A percentile compares a stretch with the other conserved stretches of the same genome.
Evolutionary conservation across 1,284 basidiomycete species (phyloP).

Genomic region (Pseudomicrostroma phylloplanum): DNA sequence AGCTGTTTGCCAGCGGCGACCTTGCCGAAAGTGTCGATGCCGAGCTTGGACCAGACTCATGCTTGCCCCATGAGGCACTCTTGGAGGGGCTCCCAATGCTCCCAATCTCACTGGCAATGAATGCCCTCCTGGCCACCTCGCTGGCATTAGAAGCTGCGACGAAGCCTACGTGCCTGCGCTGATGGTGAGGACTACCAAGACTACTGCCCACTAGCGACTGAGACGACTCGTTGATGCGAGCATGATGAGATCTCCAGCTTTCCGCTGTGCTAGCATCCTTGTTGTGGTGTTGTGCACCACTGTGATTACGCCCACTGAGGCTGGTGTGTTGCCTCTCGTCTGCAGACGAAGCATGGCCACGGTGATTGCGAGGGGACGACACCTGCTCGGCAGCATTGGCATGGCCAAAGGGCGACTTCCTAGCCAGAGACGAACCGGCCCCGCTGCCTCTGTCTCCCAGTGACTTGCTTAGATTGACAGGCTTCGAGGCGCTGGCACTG

Average conservation of each 20-base stretch:
- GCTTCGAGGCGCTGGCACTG: background rate
- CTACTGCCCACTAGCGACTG: background rate
- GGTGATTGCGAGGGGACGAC: background rate
- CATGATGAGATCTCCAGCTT: background rate
- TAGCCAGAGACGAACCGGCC: background rate
- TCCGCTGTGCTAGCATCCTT: background rate
- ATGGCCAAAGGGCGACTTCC: background rate
- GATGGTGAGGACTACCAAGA: background rate
- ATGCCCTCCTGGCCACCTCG: slow-evolving; percentile 5
- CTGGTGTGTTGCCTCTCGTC: background rate
- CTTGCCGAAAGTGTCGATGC: too few species aligned
- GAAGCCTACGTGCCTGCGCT: slow-evolving; percentile 1
- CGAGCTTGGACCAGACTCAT: too few species aligned
- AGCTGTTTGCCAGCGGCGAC: background rate
- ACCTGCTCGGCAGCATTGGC: background rate
- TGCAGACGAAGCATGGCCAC: background rate
- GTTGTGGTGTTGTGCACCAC: too few species aligned
- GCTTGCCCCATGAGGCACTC: too few species aligned
- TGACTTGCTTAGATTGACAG: background rate
- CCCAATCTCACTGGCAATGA: slow-evolving; percentile 1
- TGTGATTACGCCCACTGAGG: background rate
- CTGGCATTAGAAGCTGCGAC: slow-evolving; percentile 1
- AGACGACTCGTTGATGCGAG: background rate
- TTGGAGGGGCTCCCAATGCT: slow-evolving; percentile 3
- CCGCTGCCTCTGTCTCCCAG: slow-evolving; percentile 1